Evolutionary conservation across 2,329 filamentous ascomycete species (phyloP).

Genomic region (Penicillium olsonii): DNA sequence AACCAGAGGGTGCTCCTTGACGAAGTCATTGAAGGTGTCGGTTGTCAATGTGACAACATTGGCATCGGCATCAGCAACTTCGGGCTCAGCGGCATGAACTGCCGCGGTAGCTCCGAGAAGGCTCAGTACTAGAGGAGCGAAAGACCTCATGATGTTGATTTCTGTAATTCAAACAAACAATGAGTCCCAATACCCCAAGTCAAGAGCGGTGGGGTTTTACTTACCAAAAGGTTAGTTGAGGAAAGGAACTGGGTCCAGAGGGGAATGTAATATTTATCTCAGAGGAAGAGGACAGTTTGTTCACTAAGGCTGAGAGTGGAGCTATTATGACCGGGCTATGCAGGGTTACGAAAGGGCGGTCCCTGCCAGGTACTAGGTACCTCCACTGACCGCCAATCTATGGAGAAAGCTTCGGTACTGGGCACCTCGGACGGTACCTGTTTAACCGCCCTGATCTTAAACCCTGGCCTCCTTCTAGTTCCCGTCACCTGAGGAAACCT

Average conservation of each 20-base stretch:
- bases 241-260: constrained; percentile 6
- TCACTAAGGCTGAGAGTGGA: constrained; percentile 37
- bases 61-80: constrained; percentile 49
- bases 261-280: constrained; percentile 19
- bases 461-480: not conserved
- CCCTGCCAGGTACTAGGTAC: constrained; percentile 3
- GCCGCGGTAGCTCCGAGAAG: constrained; percentile 42
- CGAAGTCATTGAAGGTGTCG: constrained; percentile 83
- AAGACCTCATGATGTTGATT: constrained; percentile 37
- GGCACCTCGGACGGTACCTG: not conserved
- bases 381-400: not conserved
- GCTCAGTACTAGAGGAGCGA: constrained; percentile 41
- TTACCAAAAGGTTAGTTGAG: constrained; percentile 14
- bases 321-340: constrained; percentile 29
- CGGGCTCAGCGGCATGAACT: constrained; percentile 35
- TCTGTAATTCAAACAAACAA: constrained; percentile 7
- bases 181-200: constrained; percentile 4
- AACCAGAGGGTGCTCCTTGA: constrained; percentile 82
- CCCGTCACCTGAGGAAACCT: not conserved
- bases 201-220: not conserved
- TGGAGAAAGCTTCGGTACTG: not conserved
- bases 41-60: constrained; percentile 84
- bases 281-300: constrained; percentile 43
- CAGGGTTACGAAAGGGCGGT: constrained; percentile 26
- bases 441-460: not conserved